A percentile compares a stretch with the other conserved stretches of the same genome.
Conservation (phyloP, 2,329 filamentous ascomycete species). For the Trichoderma lentiforme region DNA sequence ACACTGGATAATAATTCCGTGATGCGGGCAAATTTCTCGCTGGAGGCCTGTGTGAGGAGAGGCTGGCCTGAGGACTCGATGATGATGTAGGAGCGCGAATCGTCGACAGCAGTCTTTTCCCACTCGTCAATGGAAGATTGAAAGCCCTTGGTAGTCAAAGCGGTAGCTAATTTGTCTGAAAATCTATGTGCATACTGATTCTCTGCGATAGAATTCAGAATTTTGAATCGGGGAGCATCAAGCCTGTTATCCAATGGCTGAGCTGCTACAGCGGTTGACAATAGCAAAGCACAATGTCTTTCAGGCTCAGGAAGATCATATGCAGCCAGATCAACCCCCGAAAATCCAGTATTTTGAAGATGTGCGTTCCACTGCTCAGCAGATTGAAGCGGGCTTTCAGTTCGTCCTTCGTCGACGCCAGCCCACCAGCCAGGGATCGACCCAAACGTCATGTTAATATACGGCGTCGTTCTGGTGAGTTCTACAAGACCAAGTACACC, state of each 20-base stretch:
- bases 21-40: neutral
- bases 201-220: neutral
- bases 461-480: constrained; percentile 14
- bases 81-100: neutral
- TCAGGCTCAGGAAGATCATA: constrained; percentile 9
- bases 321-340: constrained; percentile 1
- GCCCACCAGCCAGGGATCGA: constrained; percentile 9
- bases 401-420: neutral
- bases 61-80: neutral
- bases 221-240: neutral
- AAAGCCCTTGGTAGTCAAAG: neutral
- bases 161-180: neutral
- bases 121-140: neutral
- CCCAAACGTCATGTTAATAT: constrained; percentile 10
- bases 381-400: neutral
- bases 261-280: neutral
- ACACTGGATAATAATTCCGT: neutral
- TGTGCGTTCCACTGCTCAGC: neutral
- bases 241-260: neutral
- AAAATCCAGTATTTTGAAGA: neutral
- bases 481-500: constrained; percentile 33
- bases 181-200: neutral
- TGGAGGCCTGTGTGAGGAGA: neutral
- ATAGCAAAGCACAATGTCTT: neutral
- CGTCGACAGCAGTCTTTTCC: neutral